Conservation (phyloP, 768 basidiomycete genomes). For the Tulasnella sp. region DNA sequence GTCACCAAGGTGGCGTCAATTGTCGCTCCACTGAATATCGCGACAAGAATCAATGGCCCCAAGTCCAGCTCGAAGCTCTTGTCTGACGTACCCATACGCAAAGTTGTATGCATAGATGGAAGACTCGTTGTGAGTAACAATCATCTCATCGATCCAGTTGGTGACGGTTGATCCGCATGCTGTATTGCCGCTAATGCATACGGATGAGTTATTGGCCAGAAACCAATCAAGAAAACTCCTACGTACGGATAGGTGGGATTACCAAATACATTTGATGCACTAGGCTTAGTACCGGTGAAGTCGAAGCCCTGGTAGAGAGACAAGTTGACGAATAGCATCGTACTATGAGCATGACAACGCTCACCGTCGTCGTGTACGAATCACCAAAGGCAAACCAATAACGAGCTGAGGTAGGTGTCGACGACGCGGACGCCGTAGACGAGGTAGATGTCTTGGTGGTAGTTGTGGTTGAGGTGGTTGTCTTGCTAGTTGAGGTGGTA, state of each 20-base stretch:
- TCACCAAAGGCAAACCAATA: conserved; percentile 42
- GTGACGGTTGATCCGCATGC: conserved; percentile 20
- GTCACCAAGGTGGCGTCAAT: conserved; percentile 11
- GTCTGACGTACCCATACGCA: conserved; percentile 54
- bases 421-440: background rate
- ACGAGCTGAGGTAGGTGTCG: conserved; percentile 19
- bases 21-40: background rate
- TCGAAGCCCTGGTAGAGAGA: background rate
- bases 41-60: conserved; percentile 30
- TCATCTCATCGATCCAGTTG: conserved; percentile 18
- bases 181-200: conserved; percentile 36
- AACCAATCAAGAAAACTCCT: background rate
- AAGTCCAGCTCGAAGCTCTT: conserved; percentile 34
- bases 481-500: background rate
- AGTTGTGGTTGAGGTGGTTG: conserved; percentile 19
- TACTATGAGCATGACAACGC: background rate
- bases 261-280: background rate
- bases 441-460: background rate
- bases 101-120: conserved; percentile 50
- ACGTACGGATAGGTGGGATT: background rate
- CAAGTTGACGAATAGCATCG: background rate
- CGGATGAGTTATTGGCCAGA: too few relatives aligned
- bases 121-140: conserved; percentile 37
- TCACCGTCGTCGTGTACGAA: conserved; percentile 47
- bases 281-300: background rate